Conservation (phyloP, 345 rosid genomes). For the Brassica juncea region DNA sequence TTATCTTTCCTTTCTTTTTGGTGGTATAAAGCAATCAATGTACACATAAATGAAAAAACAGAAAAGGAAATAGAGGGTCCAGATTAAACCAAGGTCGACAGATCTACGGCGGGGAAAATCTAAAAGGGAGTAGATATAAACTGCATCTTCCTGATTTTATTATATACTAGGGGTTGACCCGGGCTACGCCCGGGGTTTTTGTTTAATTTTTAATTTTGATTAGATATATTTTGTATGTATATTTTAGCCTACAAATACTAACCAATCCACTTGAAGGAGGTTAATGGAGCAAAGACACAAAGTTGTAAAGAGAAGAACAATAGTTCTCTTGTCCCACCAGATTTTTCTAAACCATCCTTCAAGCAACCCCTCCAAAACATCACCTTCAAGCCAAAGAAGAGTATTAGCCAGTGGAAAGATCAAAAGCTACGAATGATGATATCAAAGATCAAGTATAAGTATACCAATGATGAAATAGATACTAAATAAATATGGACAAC, state of each 20-base stretch:
- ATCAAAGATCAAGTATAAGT: background rate
- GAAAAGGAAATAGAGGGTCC: constrained; percentile 1
- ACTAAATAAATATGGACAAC: too few species aligned
- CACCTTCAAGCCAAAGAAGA: constrained; percentile 41
- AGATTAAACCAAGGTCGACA: background rate
- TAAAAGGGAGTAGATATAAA: background rate
- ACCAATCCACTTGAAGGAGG: constrained; percentile 84
- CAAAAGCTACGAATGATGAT: background rate
- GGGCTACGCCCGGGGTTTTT: too few species aligned
- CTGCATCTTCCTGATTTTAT: background rate
- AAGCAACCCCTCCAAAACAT: constrained; percentile 77
- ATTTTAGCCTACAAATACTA: background rate
- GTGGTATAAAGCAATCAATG: background rate
- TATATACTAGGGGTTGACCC: too few species aligned
- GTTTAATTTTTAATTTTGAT: too few species aligned
- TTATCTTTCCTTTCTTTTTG: background rate
- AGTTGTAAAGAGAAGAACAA: constrained; percentile 67
- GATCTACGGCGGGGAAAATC: constrained; percentile 25
- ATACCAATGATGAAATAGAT: constrained; percentile 66
- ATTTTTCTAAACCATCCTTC: constrained; percentile 85
- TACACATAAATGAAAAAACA: background rate
- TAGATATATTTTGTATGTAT: too few species aligned
- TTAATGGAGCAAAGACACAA: constrained; percentile 69
- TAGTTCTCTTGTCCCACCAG: constrained; percentile 77
- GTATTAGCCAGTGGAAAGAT: background rate